Evolutionary conservation across 148 eudicot genomes (phyloP).

Genomic region (Rhododendron williamsianum): DNA sequence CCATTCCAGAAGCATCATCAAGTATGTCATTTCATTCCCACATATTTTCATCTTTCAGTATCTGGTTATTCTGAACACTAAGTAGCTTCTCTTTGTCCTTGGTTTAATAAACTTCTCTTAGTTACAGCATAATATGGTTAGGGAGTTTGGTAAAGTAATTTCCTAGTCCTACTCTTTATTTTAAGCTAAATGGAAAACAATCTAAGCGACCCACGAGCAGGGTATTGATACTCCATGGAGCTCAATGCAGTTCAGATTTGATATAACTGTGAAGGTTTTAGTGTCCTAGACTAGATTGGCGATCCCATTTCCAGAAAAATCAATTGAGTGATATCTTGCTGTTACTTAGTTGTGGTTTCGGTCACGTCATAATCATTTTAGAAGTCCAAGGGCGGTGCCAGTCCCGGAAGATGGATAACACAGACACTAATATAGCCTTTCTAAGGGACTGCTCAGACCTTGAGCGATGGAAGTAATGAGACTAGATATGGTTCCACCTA

Average conservation of each 20-base stretch:
- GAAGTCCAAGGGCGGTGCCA: not conserved
- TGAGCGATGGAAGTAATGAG: not conserved
- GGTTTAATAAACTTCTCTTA: not conserved
- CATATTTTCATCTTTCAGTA: not conserved
- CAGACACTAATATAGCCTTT: not conserved
- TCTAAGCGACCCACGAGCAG: not conserved
- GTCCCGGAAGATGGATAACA: not conserved
- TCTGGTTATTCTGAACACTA: not conserved
- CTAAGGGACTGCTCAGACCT: not conserved
- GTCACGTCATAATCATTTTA: not conserved
- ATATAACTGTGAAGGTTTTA: not conserved
- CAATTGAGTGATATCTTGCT: not conserved
- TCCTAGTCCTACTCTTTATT: not conserved
- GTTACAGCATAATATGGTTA: not conserved
- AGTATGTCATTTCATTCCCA: conserved; percentile 40
- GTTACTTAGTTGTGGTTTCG: not conserved
- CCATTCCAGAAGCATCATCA: conserved; percentile 63
- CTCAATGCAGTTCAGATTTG: not conserved
- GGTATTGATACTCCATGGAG: not conserved
- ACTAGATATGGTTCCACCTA: not conserved
- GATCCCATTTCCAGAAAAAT: not conserved
- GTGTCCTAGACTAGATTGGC: not conserved
- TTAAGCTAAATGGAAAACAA: not conserved
- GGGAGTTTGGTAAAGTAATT: not conserved
- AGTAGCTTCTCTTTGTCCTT: not conserved